These are phyloP conservation scores for Knoxia roxburghii DNA, from an alignment of 257 asterid species.

Conservation along the genomic window DNA sequence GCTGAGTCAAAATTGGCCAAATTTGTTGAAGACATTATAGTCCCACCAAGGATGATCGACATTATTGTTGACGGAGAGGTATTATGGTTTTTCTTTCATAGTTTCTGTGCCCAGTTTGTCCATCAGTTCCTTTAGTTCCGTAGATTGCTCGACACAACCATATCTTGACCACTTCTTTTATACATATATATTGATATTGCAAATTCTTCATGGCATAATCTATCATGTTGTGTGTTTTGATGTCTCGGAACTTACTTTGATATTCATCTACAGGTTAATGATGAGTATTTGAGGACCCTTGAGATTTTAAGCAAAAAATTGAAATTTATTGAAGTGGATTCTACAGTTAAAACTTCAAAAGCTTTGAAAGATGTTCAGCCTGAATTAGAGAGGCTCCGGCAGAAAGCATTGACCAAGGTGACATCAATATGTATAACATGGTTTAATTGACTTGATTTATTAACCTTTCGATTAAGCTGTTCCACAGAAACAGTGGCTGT, in stretches of 20 bases:
- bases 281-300: slow-evolving; percentile 83
- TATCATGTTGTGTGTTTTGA: slow-evolving; percentile 5
- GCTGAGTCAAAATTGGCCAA: slow-evolving; percentile 93
- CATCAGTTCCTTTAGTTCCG: not conserved
- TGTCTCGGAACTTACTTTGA: slow-evolving; percentile 20
- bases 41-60: slow-evolving; percentile 97
- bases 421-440: slow-evolving; percentile 10
- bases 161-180: not conserved
- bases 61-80: slow-evolving; percentile 97
- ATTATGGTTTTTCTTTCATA: slow-evolving; percentile 21
- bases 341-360: slow-evolving; percentile 78
- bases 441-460: not conserved
- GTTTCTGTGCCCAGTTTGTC: not conserved
- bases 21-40: slow-evolving; percentile 94
- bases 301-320: slow-evolving; percentile 87
- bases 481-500: not conserved
- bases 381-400: slow-evolving; percentile 90
- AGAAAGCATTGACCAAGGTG: slow-evolving; percentile 97
- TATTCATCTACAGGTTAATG: slow-evolving; percentile 64
- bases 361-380: slow-evolving; percentile 91
- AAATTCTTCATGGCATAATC: not conserved
- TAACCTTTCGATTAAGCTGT: not conserved
- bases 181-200: not conserved
- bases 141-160: not conserved
- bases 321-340: slow-evolving; percentile 70